Conservation (phyloP, 169 alveolate species). For the Plasmodium falciparum region DNA sequence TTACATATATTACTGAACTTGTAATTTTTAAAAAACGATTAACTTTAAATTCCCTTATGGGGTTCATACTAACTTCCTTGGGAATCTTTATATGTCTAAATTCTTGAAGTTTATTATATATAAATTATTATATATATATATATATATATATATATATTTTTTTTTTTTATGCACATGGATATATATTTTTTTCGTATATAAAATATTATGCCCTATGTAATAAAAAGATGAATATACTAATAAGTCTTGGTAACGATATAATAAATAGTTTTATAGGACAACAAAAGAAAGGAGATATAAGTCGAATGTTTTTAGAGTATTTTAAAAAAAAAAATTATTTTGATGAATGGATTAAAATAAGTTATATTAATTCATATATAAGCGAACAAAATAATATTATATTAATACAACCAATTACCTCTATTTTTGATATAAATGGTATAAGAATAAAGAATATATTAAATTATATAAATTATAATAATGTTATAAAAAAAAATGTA, state of each 20-base stretch:
- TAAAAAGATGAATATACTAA: background rate
- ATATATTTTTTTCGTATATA: no score
- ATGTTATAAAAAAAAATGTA: conserved; percentile 31
- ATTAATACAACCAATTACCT: conserved; percentile 48
- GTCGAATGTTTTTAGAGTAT: conserved; percentile 43
- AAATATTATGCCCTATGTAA: no score
- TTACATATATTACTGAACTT: conserved; percentile 65
- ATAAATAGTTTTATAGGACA: conserved; percentile 4
- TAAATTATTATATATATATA: background rate
- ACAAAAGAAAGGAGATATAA: conserved; percentile 47
- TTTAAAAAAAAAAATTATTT: conserved; percentile 27
- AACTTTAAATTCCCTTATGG: conserved; percentile 43
- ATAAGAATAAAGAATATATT: conserved; percentile 45
- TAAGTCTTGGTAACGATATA: conserved; percentile 61
- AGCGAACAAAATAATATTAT: conserved; percentile 38
- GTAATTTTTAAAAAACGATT: conserved; percentile 16
- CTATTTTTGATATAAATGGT: conserved; percentile 14
- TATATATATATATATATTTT: no score
- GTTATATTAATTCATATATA: conserved; percentile 50
- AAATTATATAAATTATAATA: conserved; percentile 19
- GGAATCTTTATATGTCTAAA: conserved; percentile 38
- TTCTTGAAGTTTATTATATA: background rate
- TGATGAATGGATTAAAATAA: conserved; percentile 55
- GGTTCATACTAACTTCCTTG: conserved; percentile 8
- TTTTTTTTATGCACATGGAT: no score